These are phyloP conservation scores for Fonsecaea erecta DNA, from an alignment of 2,329 filamentous ascomycete species.

Conservation along the genomic window DNA sequence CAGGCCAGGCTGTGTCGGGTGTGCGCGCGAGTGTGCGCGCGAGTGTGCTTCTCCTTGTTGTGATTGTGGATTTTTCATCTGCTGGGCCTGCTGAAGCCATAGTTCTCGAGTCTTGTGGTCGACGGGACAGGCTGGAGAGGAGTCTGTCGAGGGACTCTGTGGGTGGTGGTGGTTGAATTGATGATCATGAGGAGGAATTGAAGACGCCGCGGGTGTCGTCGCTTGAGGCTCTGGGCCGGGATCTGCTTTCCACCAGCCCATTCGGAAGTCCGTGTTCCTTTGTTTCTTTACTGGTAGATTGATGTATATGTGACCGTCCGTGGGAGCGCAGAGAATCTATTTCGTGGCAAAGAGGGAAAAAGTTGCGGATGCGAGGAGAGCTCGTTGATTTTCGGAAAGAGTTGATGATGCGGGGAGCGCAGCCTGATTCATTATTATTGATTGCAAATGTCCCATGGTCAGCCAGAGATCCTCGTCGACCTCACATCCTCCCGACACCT, in stretches of 20 bases:
- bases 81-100: conserved; percentile 65
- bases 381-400: background rate
- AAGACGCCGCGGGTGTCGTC: conserved; percentile 28
- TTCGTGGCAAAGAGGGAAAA: background rate
- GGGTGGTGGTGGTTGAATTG: conserved; percentile 37
- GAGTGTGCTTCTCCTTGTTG: conserved; percentile 39
- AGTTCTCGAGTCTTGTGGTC: conserved; percentile 86
- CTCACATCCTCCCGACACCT: no score
- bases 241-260: conserved; percentile 41
- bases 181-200: conserved; percentile 23
- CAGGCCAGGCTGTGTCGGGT: conserved; percentile 26
- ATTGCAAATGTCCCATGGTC: background rate
- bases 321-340: background rate
- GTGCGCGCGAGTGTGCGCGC: conserved; percentile 42
- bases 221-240: conserved; percentile 24
- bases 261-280: conserved; percentile 12
- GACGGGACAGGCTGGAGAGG: conserved; percentile 72
- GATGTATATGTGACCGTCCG: background rate
- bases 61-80: conserved; percentile 63
- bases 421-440: background rate
- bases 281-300: background rate
- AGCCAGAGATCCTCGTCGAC: no score
- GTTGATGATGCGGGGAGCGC: background rate
- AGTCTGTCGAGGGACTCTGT: conserved; percentile 42
- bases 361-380: background rate